Evolutionary conservation across 768 basidiomycete species (phyloP).

Genomic region (Mycena rosella): DNA sequence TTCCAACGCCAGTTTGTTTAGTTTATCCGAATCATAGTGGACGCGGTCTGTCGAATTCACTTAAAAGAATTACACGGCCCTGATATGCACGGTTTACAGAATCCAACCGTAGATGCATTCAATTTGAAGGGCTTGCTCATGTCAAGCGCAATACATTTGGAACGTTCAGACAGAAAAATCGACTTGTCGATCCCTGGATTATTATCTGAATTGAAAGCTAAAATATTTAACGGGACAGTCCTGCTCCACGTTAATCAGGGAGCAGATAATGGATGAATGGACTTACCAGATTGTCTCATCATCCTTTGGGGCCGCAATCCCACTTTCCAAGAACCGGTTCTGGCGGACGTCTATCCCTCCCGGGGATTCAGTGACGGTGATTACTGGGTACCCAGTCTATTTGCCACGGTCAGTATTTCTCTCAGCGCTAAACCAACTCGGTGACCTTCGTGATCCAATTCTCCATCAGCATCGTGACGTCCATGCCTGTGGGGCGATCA

Average conservation of each 20-base stretch:
- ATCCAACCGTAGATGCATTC: conserved; percentile 76
- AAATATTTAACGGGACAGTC: conserved; percentile 18
- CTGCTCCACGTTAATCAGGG: conserved; percentile 37
- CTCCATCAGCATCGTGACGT: conserved; percentile 10
- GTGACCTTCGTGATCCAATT: conserved; percentile 18
- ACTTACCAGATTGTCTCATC: conserved; percentile 77
- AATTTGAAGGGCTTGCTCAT: conserved; percentile 73
- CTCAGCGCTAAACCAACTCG: conserved; percentile 43
- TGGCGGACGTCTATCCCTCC: conserved; percentile 72
- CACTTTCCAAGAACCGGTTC: conserved; percentile 79
- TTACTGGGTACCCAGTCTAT: conserved; percentile 77
- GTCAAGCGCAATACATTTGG: conserved; percentile 64
- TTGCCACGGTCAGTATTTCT: conserved; percentile 69
- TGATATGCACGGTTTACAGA: conserved; percentile 59
- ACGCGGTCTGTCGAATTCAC: conserved; percentile 64
- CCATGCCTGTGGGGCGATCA: conserved; percentile 1
- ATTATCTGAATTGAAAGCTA: background rate
- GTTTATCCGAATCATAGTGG: conserved; percentile 69
- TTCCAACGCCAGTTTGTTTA: conserved; percentile 68
- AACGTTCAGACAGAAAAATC: conserved; percentile 65
- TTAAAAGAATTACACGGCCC: background rate
- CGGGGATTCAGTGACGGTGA: conserved; percentile 70
- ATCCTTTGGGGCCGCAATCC: conserved; percentile 71
- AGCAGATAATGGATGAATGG: conserved; percentile 14
- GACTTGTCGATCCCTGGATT: conserved; percentile 54